Evolutionary conservation across 345 rosid genomes (phyloP).

Genomic region (Sonneratia alba): DNA sequence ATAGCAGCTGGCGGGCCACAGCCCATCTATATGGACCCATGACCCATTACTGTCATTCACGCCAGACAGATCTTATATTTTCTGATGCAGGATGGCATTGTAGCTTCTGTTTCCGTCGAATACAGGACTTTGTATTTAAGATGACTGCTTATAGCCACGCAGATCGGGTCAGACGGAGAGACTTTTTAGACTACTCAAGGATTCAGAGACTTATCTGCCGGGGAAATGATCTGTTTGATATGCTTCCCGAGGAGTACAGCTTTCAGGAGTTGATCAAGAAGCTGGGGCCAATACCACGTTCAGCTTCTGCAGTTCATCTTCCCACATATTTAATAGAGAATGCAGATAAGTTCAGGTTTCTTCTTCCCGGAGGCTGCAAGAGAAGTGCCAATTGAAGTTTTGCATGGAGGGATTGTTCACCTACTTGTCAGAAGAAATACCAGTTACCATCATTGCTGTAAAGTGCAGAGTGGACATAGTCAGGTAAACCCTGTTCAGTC

Average conservation of each 20-base stretch:
- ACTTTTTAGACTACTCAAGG: conserved; percentile 38
- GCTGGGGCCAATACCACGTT: conserved; percentile 58
- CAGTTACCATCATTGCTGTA: not conserved
- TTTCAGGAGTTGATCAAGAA: conserved; percentile 74
- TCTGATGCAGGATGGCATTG: conserved; percentile 97
- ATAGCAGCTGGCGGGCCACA: conserved; percentile 78
- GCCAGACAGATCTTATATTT: conserved; percentile 51
- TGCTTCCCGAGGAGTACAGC: conserved; percentile 85
- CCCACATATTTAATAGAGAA: conserved; percentile 78
- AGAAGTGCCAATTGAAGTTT: conserved; percentile 22
- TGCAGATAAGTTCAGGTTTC: conserved; percentile 63
- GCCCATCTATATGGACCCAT: conserved; percentile 35
- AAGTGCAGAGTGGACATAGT: not conserved
- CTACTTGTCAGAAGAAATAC: not conserved
- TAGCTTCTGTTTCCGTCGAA: conserved; percentile 69
- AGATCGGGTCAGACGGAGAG: conserved; percentile 49
- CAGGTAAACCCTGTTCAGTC: not conserved
- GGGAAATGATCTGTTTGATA: conserved; percentile 71
- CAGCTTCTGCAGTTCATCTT: conserved; percentile 88
- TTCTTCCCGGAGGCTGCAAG: conserved; percentile 83
- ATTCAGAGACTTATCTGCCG: conserved; percentile 60
- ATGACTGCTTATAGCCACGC: conserved; percentile 97
- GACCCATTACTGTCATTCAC: conserved; percentile 68
- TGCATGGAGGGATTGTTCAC: not conserved
- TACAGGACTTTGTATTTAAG: conserved; percentile 63